A percentile compares a stretch with the other conserved stretches of the same genome.
Conservation (phyloP, 2,329 filamentous ascomycete species). For the Fusarium sp. region DNA sequence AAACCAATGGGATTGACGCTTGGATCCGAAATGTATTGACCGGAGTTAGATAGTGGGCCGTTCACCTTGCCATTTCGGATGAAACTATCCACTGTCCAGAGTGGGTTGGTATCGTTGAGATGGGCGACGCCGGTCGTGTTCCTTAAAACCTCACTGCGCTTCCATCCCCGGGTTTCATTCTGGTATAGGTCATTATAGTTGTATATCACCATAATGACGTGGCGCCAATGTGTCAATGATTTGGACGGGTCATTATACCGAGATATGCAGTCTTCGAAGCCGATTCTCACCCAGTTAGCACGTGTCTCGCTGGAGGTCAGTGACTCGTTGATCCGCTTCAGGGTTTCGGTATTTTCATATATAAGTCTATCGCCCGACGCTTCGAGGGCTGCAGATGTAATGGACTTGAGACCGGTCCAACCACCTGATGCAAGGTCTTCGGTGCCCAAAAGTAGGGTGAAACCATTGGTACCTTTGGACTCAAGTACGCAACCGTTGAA, state of each 20-base stretch:
- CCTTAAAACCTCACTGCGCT: conserved; percentile 13
- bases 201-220: conserved; percentile 29
- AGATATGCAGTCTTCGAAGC: background rate
- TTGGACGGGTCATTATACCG: conserved; percentile 24
- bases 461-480: conserved; percentile 32
- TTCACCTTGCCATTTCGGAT: conserved; percentile 11
- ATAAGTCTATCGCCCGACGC: no score
- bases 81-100: conserved; percentile 18
- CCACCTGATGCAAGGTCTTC: background rate
- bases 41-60: background rate
- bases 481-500: conserved; percentile 32
- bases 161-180: conserved; percentile 30
- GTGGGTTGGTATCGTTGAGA: conserved; percentile 1
- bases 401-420: conserved; percentile 9
- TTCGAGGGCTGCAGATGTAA: background rate
- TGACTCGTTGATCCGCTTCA: conserved; percentile 16
- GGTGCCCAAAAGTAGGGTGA: conserved; percentile 19
- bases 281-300: conserved; percentile 3
- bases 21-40: background rate
- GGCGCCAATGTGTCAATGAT: conserved; percentile 27
- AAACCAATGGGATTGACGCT: background rate
- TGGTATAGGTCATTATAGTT: conserved; percentile 11
- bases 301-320: background rate
- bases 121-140: conserved; percentile 9
- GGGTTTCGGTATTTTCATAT: background rate